These are phyloP conservation scores for Phlebiopsis flavidoalba DNA, from an alignment of 768 basidiomycete genomes.

Conservation along the genomic window DNA sequence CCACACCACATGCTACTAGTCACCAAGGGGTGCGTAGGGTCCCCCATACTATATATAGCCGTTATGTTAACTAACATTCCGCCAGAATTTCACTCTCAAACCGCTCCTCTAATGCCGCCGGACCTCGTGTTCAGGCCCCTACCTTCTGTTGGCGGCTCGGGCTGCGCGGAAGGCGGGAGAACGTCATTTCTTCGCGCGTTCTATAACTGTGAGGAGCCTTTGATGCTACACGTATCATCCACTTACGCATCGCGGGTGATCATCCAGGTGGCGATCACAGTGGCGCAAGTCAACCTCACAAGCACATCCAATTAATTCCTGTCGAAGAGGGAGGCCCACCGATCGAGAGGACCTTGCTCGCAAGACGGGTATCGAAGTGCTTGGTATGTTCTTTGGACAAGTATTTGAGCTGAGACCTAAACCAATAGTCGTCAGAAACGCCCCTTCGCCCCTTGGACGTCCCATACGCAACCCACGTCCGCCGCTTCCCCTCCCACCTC, in stretches of 20 bases:
- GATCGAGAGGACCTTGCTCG: constrained; percentile 67
- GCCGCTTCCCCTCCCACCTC: constrained; percentile 48
- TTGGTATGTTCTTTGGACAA: constrained; percentile 35
- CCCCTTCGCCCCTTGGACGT: constrained; percentile 70
- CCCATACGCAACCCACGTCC: constrained; percentile 79
- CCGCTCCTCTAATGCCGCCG: constrained; percentile 70
- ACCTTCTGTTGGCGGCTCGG: constrained; percentile 52
- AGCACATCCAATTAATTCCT: constrained; percentile 86
- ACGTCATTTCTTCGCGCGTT: constrained; percentile 70
- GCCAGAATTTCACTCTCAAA: constrained; percentile 71
- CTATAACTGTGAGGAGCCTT: constrained; percentile 70
- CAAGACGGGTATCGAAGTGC: constrained; percentile 49
- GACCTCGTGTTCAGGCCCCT: constrained; percentile 76
- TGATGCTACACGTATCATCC: neutral
- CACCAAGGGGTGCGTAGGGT: constrained; percentile 62
- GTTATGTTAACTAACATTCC: neutral
- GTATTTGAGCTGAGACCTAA: too few relatives aligned
- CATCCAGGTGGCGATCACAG: constrained; percentile 63
- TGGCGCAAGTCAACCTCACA: constrained; percentile 88
- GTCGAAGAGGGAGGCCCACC: constrained; percentile 64
- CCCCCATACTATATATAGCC: neutral
- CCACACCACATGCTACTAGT: constrained; percentile 85
- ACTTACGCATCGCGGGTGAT: neutral
- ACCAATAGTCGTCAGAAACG: constrained; percentile 42
- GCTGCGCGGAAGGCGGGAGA: constrained; percentile 60